Evolutionary conservation across 2,329 filamentous ascomycete genomes (phyloP).

Genomic region (Cordyceps fumosorosea): DNA sequence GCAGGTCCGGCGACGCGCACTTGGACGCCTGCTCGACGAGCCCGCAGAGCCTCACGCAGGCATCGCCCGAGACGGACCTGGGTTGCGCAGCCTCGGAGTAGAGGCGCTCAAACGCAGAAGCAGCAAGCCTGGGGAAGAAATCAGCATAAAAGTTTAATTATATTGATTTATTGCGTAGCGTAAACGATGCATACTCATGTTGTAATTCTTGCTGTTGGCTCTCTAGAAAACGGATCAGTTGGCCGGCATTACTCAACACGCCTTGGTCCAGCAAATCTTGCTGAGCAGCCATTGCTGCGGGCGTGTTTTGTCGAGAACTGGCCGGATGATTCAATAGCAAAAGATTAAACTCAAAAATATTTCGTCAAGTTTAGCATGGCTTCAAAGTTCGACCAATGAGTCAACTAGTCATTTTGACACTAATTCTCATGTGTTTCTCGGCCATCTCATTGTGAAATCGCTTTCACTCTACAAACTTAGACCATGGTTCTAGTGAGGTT

Average conservation of each 20-base stretch:
- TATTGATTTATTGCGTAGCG: neutral
- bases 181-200: slow-evolving; percentile 26
- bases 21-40: slow-evolving; percentile 55
- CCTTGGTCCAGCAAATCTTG: slow-evolving; percentile 16
- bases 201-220: slow-evolving; percentile 29
- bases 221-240: slow-evolving; percentile 38
- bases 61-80: slow-evolving; percentile 48
- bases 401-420: neutral
- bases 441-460: neutral
- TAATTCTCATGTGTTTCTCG: neutral
- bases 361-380: neutral
- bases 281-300: slow-evolving; percentile 18
- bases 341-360: neutral
- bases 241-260: slow-evolving; percentile 30
- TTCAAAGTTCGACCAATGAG: neutral
- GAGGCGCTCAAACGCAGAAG: slow-evolving; percentile 40
- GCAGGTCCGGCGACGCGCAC: slow-evolving; percentile 37
- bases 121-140: slow-evolving; percentile 20
- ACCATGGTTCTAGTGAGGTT: neutral
- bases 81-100: slow-evolving; percentile 45
- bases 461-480: neutral
- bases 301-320: neutral
- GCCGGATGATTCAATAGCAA: neutral
- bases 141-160: neutral
- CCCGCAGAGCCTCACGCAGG: slow-evolving; percentile 52